Evolutionary conservation across 2,329 filamentous ascomycete genomes (phyloP).

Genomic region (Neonectria ditissima): DNA sequence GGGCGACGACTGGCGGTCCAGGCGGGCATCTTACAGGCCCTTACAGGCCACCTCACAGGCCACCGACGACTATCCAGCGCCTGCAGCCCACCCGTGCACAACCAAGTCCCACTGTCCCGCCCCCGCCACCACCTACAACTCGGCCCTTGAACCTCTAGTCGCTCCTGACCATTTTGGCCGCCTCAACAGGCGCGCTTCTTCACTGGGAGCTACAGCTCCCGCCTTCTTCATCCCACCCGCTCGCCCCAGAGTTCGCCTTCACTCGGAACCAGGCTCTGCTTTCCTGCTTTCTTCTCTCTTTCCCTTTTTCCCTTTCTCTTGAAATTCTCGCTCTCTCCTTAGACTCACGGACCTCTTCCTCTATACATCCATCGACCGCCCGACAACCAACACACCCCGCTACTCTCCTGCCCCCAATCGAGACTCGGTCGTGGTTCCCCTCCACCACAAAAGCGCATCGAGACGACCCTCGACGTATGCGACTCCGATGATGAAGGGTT

Average conservation of each 20-base stretch:
- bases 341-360: background rate
- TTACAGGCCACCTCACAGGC: conserved; percentile 15
- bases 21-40: background rate
- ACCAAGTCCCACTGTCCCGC: conserved; percentile 42
- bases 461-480: conserved; percentile 38
- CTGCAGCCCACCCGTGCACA: conserved; percentile 21
- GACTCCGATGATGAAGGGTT: conserved; percentile 48
- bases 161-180: conserved; percentile 23
- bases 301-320: background rate
- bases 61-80: conserved; percentile 7
- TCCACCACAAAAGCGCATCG: conserved; percentile 32
- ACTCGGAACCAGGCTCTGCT: conserved; percentile 10
- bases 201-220: conserved; percentile 21
- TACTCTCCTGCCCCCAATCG: background rate
- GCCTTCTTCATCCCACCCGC: conserved; percentile 31
- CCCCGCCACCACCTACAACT: conserved; percentile 44
- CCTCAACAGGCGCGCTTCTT: conserved; percentile 16
- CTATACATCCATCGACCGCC: conserved; percentile 16
- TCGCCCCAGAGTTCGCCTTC: conserved; percentile 4
- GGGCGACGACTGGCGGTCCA: conserved; percentile 15
- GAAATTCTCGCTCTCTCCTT: background rate
- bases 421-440: conserved; percentile 8
- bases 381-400: background rate
- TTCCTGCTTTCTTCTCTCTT: conserved; percentile 3
- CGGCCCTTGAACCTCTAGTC: conserved; percentile 7